Conservation (phyloP, 164 flowering plant genomes). For the Stephania cephalantha region DNA sequence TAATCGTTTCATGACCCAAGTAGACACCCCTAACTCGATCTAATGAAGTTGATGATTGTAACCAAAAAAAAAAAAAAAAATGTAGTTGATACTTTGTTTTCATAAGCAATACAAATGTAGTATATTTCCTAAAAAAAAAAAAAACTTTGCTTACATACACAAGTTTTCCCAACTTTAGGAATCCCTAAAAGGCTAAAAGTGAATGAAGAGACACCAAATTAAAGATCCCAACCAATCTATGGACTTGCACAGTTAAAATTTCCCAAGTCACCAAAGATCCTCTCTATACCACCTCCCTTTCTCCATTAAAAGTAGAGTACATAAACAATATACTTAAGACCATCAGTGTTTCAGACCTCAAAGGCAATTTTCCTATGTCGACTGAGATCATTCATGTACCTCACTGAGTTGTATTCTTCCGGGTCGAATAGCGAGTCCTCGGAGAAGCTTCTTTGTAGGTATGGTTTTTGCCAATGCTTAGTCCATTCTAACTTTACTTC, state of each 20-base stretch:
- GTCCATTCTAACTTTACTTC: conserved; percentile 21
- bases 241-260: neutral
- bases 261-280: neutral
- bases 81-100: neutral
- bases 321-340: neutral
- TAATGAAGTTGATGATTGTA: no score
- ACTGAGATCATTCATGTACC: conserved; percentile 35
- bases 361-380: conserved; percentile 45
- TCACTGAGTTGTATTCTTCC: conserved; percentile 55
- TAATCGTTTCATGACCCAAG: no score
- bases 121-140: neutral
- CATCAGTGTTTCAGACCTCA: conserved; percentile 17
- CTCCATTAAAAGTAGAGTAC: neutral
- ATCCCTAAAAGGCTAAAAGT: neutral
- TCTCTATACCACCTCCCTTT: neutral
- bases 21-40: no score
- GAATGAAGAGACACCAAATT: no score
- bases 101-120: neutral
- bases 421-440: conserved; percentile 41
- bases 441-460: conserved; percentile 43
- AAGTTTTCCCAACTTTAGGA: neutral
- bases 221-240: neutral
- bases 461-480: conserved; percentile 26
- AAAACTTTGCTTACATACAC: neutral
- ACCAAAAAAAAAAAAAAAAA: no score